A percentile compares a stretch with the other conserved stretches of the same genome.
Conservation (phyloP, 2,329 filamentous ascomycete genomes). For the Coniochaeta hoffmannii region DNA sequence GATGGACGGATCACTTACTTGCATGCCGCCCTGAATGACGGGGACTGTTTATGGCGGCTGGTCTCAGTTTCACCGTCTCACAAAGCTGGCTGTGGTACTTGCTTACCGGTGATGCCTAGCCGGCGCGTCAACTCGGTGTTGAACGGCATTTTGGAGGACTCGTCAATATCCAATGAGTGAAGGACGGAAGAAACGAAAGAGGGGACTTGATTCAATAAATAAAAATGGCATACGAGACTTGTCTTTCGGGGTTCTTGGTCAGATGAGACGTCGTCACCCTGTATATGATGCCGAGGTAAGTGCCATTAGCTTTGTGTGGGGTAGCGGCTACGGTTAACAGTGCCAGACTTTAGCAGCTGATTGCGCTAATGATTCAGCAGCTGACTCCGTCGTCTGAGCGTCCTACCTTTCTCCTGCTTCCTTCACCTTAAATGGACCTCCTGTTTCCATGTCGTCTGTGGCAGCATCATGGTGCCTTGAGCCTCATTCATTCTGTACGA, state of each 20-base stretch:
- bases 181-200: not conserved
- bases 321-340: not conserved
- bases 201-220: slow-evolving; percentile 1
- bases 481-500: not conserved
- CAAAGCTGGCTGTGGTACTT: not conserved
- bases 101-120: slow-evolving; percentile 41
- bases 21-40: slow-evolving; percentile 78
- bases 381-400: not conserved
- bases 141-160: slow-evolving; percentile 40
- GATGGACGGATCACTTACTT: slow-evolving; percentile 17
- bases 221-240: not conserved
- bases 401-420: too few relatives aligned
- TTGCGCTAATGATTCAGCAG: not conserved
- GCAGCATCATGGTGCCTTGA: not conserved
- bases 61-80: slow-evolving; percentile 14
- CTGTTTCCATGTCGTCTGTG: not conserved
- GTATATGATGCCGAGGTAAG: not conserved
- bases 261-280: slow-evolving; percentile 7
- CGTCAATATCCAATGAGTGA: not conserved
- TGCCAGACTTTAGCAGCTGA: not conserved
- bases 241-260: not conserved
- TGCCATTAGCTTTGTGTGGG: not conserved
- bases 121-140: slow-evolving; percentile 49
- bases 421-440: not conserved
- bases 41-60: slow-evolving; percentile 46